Base-by-base conservation (phyloP, 805 yeast species). In the Candida coquimbonensis region DNA sequence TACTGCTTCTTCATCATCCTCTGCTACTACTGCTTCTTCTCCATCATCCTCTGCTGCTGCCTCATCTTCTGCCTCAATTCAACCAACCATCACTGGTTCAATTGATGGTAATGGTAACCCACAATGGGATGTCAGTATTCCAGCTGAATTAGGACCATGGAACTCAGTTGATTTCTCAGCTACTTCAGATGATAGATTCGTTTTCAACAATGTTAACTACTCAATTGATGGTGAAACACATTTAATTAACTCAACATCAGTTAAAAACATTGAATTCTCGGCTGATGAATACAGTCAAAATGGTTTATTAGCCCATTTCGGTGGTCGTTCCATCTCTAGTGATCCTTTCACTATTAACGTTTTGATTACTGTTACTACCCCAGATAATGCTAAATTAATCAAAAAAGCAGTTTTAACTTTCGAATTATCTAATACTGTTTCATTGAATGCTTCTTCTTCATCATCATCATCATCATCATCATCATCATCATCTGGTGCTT, bases 351-450 rank as follows among this genome's bases (percentile, higher is more conserved):
- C 39, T n/a, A 39, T 46, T 9, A 21, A 38, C n/a, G 40, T 36
- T 9, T n/a, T 21, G 4, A 16, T 48, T 9, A 37, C 21, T 5
- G 21, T 45, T n/a, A 44, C 48, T 42, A 52, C 49, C 16, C 24
- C 24, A 21, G 54, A 50, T 36, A 49, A 42, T 27, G 48, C 45
- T 44, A 34, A 16, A n/a, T n/a, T 47, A 5, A 33, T 27, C 9
- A 48, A 48, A 43, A 44, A 48, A 45, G 48, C 43, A 17, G 32
- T 16, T 7, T 19, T 26, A 5, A 16, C 39, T 8, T 48, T 13
- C 14, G 39, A 42, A 16, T 34, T 48, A 21, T 31, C 32, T 25
- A 21, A 24, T 33, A 48, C 50, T 12, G 42, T 48, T 36, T 41
- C 43, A 14, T n/a, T n/a, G 4, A 40, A 32, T 27, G 43, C 34